Base-by-base conservation (phyloP, 2,329 filamentous ascomycete genomes). In the Aspergillus chevalieri region DNA sequence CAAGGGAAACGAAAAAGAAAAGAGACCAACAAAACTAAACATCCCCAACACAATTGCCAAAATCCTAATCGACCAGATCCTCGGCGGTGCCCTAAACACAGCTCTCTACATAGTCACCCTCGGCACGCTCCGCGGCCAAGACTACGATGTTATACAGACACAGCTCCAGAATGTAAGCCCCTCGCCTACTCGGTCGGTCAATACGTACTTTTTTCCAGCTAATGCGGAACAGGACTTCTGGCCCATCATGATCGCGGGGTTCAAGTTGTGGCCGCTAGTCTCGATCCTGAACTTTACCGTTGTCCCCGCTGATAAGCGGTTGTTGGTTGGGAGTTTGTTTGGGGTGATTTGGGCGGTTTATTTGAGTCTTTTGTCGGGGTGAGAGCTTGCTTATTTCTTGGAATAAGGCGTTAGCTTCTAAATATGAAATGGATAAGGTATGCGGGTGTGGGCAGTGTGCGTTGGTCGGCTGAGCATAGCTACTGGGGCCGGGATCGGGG, bases 1-100 rank as follows among this genome's bases (percentile, higher is more conserved):
- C 54, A 60, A 43, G 44, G 5, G n/a, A 19, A 47, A 28, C 46
- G 17, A 53, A 56, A 17, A 52, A 53, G 46, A 46, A 10, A 39
- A 52, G 52, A 33, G 41, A 57, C 57, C 59, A 34, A 52, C 57
- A 10, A 50, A 49, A 44, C 53, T 64, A n/a, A 63, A 66, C 43
- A 51, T 65, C 15, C 60, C 53, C 44, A 69, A 68, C 52, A 66
- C 62, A 3, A 48, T 76, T 28, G 74, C 74, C 54, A 85, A 85
- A 57, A 77, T 84, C 51, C 51, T 75, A 10, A 70, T 83, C 33
- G 81, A 85, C 54, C 80, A 84, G 59, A 77, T 77, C 0, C 46
- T 83, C 19, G 80, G 79, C 24, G 79, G 77, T 0, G 68, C 76
- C 1, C 63, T 79, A 59, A 84, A 82, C 60, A 83, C 77, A 1